Base-by-base conservation (phyloP, 2,329 filamentous ascomycete species). In the Ophiostoma quercus region DNA sequence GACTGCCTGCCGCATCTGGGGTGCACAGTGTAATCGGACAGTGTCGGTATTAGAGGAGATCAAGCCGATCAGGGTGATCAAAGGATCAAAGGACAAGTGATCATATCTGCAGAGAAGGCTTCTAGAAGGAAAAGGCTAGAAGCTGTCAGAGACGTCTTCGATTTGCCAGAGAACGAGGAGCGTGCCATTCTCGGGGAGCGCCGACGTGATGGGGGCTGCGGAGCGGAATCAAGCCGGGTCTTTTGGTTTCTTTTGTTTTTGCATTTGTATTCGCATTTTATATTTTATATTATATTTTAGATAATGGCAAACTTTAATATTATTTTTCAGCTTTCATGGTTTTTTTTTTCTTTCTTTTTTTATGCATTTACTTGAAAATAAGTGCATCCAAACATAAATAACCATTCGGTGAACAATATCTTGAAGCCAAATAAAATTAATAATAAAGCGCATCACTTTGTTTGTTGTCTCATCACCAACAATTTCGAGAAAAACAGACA, bases 1-100 rank as follows among this genome's bases (percentile, higher is more conserved):
- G 57, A 62, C 57, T 62, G 25, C 41, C 37, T 65, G 67, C 57
- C 37, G 41, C 41, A 68, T 29, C 51, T 32, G 25, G 22, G 25
- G 25, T 16, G 57, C 57, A 62, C 57, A 62, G 57, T 62, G 29
- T 11, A 57, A 39, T 6, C 51, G 16, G 19, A 47, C 43, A 47
- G 43, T 47, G 43, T n/a, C 43, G 43, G 16, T 16, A 16, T 5
- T 11, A 19, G 25, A 57, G 9, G 51, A 16, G 51, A 19, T 47
- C 39, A 41, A 41, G 39, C 39, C 9, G 39, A 41, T 47, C 16
- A n/a, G 7, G 39, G 14, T 47, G 43, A 47, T 47, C 43, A 19
- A 19, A 6, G 43, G 43, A 47, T 41, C 39, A 41, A 9, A 41
- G 41, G 14, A 47, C 16, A n/a, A 4, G 16, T 19, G 43, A 47